Base-by-base conservation (phyloP, 306 rosid genomes). In the Vigna radiata region DNA sequence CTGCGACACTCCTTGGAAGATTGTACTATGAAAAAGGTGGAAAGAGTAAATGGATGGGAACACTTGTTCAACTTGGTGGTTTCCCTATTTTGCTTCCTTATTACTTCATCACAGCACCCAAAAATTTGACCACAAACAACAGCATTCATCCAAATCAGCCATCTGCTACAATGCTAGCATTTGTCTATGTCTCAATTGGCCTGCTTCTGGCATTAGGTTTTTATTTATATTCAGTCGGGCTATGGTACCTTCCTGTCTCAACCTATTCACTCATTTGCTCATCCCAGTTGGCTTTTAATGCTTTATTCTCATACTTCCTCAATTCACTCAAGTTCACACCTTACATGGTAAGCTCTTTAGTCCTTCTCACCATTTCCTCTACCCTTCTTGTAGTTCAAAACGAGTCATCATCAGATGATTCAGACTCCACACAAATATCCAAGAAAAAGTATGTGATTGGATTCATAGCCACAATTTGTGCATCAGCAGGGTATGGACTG, bases 1-100 rank as follows among this genome's bases (percentile, higher is more conserved):
- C 70, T 1, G 85, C 85, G 54, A 12, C 29, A 71, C 85, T 82
- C 16, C 50, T 82, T 0, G 85, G 82, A 77, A 82, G 85, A 64
- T 47, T 82, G 33, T 77, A 77, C 39, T 82, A 53, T 55, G 75
- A 71, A 2, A 82, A 77, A 46, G 85, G 85, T 1, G 85, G 85
- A n/a, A 82, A 77, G 4, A 82, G 85, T 48, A 82, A 82, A 44
- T 82, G 85, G 85, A 70, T 82, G 41, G 82, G 29, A 63, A 63
- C 85, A 54, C 64, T 82, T 15, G 82, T 64, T 12, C 75, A 70
- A 54, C 54, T 63, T 21, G 70, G 6, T 16, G 82, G 85, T 23
- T 82, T 82, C 49, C 85, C 85, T 43, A 71, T 77, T 47, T 23
- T 70, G 3, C 64, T 82, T 2, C 85, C 82, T 44, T 77, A 36